Evolutionary conservation across 345 rosid genomes (phyloP), one percentile per base, ranked within the genome.

Genomic region (Dovyalis caffra): DNA sequence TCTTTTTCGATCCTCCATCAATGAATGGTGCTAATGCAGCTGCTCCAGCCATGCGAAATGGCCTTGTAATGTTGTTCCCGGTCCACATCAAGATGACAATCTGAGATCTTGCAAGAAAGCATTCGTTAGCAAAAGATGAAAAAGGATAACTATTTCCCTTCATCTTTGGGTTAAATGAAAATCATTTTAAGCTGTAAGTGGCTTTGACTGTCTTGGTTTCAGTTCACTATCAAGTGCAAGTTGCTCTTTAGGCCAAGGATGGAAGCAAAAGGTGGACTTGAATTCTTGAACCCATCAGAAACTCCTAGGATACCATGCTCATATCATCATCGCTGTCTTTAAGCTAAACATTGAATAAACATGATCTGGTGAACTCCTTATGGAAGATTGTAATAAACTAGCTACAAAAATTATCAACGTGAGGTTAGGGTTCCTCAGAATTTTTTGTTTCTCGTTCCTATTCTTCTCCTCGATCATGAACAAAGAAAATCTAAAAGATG

Each of bases 1-100:
- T 79, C 79, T 74, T 85, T 81, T 81, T 81, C 76, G 81, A 56
- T 66, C 85, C 85, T 60, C 29, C 77, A 71, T 81, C 84, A 1
- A 83, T 75, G 23, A 79, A 26, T 9, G 87, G 83, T 43, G 82
- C 83, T 61, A 82, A 35, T 0, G 86, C 86, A 15, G 87, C 86
- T 1, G 82, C 84, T 77, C 85, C 89, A 32, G 85, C 84, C 0
- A 81, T 85, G 18, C 86, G 77, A 69, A 86, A 72, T 76, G 90
- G 86, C 70, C 85, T 77, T 7, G 78, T 84, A 31, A 84, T 35
- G 25, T 84, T 78, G 76, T 84, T 86, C 51, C 86, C 86, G 0
- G 81, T 77, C 87, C 86, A 84, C 87, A 80, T 82, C 75, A 86
- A 66, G n/a, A 86, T 78, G 6, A 78, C 79, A 71, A 84, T 82